phyloP scores from a whole-genome alignment of 2,329 filamentous ascomycete genomes.

The Ceratocystis papillata region DNA sequence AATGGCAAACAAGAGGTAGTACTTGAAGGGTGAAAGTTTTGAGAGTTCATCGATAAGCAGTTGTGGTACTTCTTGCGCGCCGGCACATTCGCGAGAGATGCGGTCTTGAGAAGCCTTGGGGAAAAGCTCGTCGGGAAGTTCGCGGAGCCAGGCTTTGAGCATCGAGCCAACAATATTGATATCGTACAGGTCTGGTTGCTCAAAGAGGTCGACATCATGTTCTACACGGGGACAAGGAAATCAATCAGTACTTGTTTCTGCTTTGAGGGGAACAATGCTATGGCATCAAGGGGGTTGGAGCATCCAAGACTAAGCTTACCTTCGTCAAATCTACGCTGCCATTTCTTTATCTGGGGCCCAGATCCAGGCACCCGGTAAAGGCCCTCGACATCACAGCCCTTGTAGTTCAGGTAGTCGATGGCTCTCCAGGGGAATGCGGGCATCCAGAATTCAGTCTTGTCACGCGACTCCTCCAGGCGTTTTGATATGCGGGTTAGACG shows the following conservation, averaged over 20 bases:
- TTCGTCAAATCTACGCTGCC: slow-evolving; percentile 83
- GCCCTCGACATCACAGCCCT: slow-evolving; percentile 85
- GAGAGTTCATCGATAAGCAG: slow-evolving; percentile 84
- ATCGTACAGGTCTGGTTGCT: slow-evolving; percentile 78
- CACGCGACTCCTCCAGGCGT: slow-evolving; percentile 71
- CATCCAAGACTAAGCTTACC: slow-evolving; percentile 38
- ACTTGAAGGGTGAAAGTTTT: slow-evolving; percentile 90
- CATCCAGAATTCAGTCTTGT: slow-evolving; percentile 99
- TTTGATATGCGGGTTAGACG: slow-evolving; percentile 86
- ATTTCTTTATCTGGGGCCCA: slow-evolving; percentile 81
- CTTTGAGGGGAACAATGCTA: too few species aligned
- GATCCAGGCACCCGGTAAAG: slow-evolving; percentile 87
- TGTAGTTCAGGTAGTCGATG: slow-evolving; percentile 93
- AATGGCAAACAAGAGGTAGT: slow-evolving; percentile 93
- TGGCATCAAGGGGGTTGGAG: too few species aligned
- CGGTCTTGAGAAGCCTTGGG: slow-evolving; percentile 73
- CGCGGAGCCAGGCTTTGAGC: slow-evolving; percentile 91
- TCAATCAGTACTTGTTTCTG: background rate
- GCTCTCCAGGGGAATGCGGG: slow-evolving; percentile 88
- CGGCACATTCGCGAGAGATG: slow-evolving; percentile 68
- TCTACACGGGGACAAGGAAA: slow-evolving; percentile 40
- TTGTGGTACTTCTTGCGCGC: slow-evolving; percentile 70
- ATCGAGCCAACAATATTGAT: slow-evolving; percentile 94
- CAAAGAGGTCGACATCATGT: slow-evolving; percentile 79
- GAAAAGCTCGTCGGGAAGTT: slow-evolving; percentile 88